Conservation (phyloP, 495 filamentous ascomycete genomes). For the Hyphodiscus hymeniophilus region DNA sequence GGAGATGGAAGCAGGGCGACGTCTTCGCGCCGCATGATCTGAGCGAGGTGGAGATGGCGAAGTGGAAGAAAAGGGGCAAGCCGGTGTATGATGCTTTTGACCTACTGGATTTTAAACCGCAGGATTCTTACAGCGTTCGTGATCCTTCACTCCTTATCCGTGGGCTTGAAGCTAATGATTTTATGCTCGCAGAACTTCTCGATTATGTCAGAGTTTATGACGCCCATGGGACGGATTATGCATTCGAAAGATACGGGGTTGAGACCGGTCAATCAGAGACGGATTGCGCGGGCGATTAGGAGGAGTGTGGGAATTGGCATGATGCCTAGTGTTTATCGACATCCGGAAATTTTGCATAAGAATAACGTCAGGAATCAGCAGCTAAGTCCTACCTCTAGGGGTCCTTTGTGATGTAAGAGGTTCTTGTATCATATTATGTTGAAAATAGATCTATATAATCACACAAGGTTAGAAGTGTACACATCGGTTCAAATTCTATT, state of each 20-base stretch:
- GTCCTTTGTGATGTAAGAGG: no score
- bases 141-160: neutral
- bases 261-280: slow-evolving; percentile 80
- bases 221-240: slow-evolving; percentile 76
- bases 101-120: slow-evolving; percentile 67
- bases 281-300: slow-evolving; percentile 85
- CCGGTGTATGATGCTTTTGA: slow-evolving; percentile 66
- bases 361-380: slow-evolving; percentile 2
- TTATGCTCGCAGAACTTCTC: slow-evolving; percentile 66
- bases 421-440: no score
- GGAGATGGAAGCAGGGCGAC: slow-evolving; percentile 67
- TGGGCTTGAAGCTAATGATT: neutral
- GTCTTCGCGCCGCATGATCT: slow-evolving; percentile 89
- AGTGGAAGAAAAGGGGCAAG: slow-evolving; percentile 46
- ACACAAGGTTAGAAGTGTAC: no score
- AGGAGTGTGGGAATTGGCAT: slow-evolving; percentile 81
- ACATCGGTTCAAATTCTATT: no score
- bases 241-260: slow-evolving; percentile 66
- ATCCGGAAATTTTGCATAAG: slow-evolving; percentile 72
- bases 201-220: slow-evolving; percentile 85
- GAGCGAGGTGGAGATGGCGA: slow-evolving; percentile 60
- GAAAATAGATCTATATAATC: no score
- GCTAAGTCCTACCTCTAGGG: neutral
- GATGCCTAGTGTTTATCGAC: slow-evolving; percentile 84
- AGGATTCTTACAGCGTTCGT: slow-evolving; percentile 77